Base-by-base conservation (phyloP, 306 rosid genomes). In the Castanea sativa region DNA sequence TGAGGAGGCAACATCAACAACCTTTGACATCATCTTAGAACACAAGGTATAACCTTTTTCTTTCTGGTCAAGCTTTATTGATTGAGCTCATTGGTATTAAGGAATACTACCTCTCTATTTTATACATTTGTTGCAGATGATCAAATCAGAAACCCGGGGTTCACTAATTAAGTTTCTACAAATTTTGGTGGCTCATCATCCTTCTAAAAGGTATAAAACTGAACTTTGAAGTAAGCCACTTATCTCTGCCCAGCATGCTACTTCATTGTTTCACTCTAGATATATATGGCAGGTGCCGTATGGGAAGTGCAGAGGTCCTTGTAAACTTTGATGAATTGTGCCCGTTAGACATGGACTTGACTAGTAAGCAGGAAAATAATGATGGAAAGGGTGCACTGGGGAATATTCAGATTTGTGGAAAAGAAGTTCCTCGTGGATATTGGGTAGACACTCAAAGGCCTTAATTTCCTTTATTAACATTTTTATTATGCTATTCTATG, bases 401-500 rank as follows among this genome's bases (percentile, higher is more conserved):
- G 71, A 82, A 82, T 78, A 69, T 92, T 81, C 89, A 91, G 85
- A 89, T 95, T 79, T 95, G 99, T 69, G 97, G 99, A 82, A 91
- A 87, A 84, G 97, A 89, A 55, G 90, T 93, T 80, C 99, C 99
- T 84, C 98, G 94, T 33, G 99, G 99, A 76, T 95, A 95, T 82
- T 95, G 98, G 99, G 99, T 95, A 80, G 58, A 88, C 76, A 76
- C 78, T 80, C 53, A 55, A 55, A 29, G 38, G 81, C 43, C 45
- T 70, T 80, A 67, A 70, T 79, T n/a, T 72, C 41, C 85, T 55
- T 79, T 83, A 75, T 73, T 30, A 56, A 55, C 73, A 55, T 75
- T 63, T 27, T 30, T 73, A 63, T 56, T 6, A 4, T 33, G 76
- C 29, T 56, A 20, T 73, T 78, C 72, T 58, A 60, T 77, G 35